Evolutionary conservation across 1,284 basidiomycete genomes (phyloP).

Genomic region (Kwoniella shivajii): DNA sequence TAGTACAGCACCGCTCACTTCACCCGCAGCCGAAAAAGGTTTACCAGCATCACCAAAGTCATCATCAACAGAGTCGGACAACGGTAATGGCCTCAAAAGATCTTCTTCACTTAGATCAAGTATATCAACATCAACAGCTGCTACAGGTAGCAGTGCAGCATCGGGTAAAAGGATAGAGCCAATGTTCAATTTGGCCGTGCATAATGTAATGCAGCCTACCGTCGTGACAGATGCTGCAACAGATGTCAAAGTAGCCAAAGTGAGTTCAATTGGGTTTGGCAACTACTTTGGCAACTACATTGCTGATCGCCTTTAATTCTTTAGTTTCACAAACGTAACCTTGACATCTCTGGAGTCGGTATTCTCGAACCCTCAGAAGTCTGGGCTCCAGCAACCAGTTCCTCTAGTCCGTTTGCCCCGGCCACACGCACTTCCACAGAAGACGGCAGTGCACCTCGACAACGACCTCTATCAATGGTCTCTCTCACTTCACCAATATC

Average conservation of each 20-base stretch:
- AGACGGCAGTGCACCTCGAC: constrained; percentile 7
- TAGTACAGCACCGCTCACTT: neutral
- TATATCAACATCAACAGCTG: constrained; percentile 23
- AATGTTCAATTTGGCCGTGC: constrained; percentile 83
- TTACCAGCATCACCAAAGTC: constrained; percentile 4
- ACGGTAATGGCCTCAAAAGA: constrained; percentile 18
- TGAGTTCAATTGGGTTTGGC: constrained; percentile 18
- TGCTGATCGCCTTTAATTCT: neutral
- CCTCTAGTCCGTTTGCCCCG: neutral
- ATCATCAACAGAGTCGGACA: constrained; percentile 3
- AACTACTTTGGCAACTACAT: neutral
- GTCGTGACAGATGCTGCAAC: constrained; percentile 74
- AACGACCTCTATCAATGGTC: constrained; percentile 34
- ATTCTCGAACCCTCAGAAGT: constrained; percentile 81
- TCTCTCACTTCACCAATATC: constrained; percentile 37
- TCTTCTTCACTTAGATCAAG: constrained; percentile 31
- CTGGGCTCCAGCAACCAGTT: constrained; percentile 54
- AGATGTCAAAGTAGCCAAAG: constrained; percentile 86
- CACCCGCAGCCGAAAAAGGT: neutral
- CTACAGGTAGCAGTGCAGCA: constrained; percentile 14
- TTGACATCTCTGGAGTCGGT: constrained; percentile 79
- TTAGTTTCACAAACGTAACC: constrained; percentile 74
- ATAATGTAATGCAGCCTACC: constrained; percentile 88
- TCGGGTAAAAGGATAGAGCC: constrained; percentile 72
- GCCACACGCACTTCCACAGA: constrained; percentile 12